phyloP scores from a whole-genome alignment of 192 early-diverging fungal genomes.

The Backusella tarrabulga region DNA sequence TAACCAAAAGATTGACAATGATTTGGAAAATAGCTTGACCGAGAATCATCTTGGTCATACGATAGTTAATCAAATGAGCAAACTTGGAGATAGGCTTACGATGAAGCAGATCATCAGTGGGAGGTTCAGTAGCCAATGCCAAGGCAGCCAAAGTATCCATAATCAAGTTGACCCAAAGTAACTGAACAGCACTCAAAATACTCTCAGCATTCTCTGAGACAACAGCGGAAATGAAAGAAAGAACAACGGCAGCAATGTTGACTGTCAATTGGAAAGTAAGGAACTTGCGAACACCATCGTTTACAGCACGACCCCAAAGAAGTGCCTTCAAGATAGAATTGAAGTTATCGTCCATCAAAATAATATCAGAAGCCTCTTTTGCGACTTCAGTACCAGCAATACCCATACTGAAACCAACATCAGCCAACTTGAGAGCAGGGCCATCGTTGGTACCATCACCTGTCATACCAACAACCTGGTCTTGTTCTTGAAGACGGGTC shows the following conservation, averaged over 20 bases:
- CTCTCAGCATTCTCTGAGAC: constrained; percentile 64
- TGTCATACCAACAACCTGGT: constrained; percentile 74
- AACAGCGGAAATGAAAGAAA: constrained; percentile 69
- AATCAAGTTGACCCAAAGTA: constrained; percentile 94
- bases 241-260: constrained; percentile 73
- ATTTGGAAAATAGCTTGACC: constrained; percentile 92
- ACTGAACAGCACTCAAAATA: constrained; percentile 84
- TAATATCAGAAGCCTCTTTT: constrained; percentile 81
- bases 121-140: constrained; percentile 87
- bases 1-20: constrained; percentile 61
- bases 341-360: constrained; percentile 92
- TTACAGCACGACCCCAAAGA: constrained; percentile 79
- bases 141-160: constrained; percentile 92
- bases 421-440: constrained; percentile 82
- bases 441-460: constrained; percentile 87
- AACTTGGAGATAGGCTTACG: constrained; percentile 73
- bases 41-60: constrained; percentile 91
- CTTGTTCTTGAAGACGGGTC: constrained; percentile 63
- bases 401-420: constrained; percentile 94
- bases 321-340: constrained; percentile 74
- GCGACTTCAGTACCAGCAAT: constrained; percentile 85
- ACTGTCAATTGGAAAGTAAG: constrained; percentile 86
- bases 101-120: constrained; percentile 79
- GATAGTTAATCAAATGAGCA: constrained; percentile 78
- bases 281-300: constrained; percentile 84